Percentiles rank a stretch among this genome's conserved stretches.
These are phyloP conservation scores for Adiantum capillusveneris DNA, from an alignment of 75 land plant species.

Conservation along the genomic window DNA sequence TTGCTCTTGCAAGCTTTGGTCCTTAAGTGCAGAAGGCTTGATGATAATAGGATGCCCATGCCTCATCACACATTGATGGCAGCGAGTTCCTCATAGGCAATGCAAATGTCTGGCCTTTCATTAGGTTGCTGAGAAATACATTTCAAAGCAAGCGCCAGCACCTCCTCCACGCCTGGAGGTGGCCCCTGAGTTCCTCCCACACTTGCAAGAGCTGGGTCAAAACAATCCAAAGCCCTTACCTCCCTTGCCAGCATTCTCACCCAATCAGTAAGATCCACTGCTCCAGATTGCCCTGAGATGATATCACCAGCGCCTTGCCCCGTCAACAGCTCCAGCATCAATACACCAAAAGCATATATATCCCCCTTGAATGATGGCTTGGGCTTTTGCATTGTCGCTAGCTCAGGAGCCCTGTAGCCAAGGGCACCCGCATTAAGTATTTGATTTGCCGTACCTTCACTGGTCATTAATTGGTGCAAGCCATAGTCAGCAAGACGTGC, in stretches of 20 bases:
- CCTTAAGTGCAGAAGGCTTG: too few relatives aligned
- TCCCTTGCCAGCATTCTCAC: constrained; percentile 63
- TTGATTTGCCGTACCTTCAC: constrained; percentile 79
- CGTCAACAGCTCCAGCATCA: constrained; percentile 80
- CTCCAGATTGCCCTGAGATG: constrained; percentile 70
- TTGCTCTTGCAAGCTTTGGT: too few relatives aligned
- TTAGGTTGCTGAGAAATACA: constrained; percentile 55
- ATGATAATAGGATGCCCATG: too few relatives aligned
- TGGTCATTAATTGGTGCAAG: constrained; percentile 85
- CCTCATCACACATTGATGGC: constrained; percentile 26
- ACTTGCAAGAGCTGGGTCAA: constrained; percentile 42
- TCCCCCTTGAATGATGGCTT: constrained; percentile 75
- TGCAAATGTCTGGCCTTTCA: constrained; percentile 66
- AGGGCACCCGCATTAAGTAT: constrained; percentile 84
- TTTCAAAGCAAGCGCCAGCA: constrained; percentile 64
- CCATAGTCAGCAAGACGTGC: constrained; percentile 80
- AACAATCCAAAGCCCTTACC: constrained; percentile 68
- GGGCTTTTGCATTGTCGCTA: constrained; percentile 66
- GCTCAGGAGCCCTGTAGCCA: constrained; percentile 95
- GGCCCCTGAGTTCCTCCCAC: constrained; percentile 30
- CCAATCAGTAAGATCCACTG: constrained; percentile 89
- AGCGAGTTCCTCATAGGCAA: constrained; percentile 74
- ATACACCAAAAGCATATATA: constrained; percentile 92
- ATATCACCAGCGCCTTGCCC: constrained; percentile 87
- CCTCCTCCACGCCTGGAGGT: constrained; percentile 68